phyloP scores from a whole-genome alignment of 1,139 yeast genomes.

The Zygosaccharomyces pseudobailii region DNA sequence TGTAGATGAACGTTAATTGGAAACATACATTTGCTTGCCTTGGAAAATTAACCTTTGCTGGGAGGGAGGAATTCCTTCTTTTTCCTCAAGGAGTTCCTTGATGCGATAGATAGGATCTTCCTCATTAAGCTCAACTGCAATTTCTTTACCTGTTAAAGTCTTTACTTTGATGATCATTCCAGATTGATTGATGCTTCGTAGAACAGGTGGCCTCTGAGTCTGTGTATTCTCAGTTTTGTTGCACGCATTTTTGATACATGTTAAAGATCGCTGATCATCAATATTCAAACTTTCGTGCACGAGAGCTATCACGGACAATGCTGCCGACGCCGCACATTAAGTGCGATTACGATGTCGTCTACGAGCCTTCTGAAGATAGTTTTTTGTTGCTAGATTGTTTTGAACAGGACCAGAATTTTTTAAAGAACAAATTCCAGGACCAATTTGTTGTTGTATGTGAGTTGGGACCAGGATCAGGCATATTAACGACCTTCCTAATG shows the following conservation, averaged over 20 bases:
- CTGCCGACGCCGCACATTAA: slow-evolving; percentile 50
- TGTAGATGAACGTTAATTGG: too few species aligned
- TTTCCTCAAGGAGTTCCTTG: slow-evolving; percentile 92
- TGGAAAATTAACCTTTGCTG: slow-evolving; percentile 89
- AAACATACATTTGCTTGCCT: slow-evolving; percentile 78
- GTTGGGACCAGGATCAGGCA: slow-evolving; percentile 88
- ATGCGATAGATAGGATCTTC: slow-evolving; percentile 68
- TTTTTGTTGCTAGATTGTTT: slow-evolving; percentile 74
- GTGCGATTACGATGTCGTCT: slow-evolving; percentile 54
- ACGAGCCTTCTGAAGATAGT: slow-evolving; percentile 93
- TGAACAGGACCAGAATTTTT: slow-evolving; percentile 48
- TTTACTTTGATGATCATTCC: slow-evolving; percentile 33
- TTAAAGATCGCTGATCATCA: not conserved
- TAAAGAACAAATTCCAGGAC: slow-evolving; percentile 35
- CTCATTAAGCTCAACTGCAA: slow-evolving; percentile 75
- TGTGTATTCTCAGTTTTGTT: not conserved
- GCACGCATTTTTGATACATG: not conserved
- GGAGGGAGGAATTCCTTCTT: slow-evolving; percentile 95
- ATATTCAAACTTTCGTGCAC: not conserved
- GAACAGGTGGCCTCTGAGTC: not conserved
- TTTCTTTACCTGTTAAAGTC: slow-evolving; percentile 76
- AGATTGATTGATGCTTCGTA: not conserved
- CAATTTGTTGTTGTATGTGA: slow-evolving; percentile 62
- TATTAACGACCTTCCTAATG: slow-evolving; percentile 68
- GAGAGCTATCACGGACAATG: slow-evolving; percentile 35